Base-by-base conservation (phyloP, 1,284 basidiomycete species). In the Melampsora americana region DNA sequence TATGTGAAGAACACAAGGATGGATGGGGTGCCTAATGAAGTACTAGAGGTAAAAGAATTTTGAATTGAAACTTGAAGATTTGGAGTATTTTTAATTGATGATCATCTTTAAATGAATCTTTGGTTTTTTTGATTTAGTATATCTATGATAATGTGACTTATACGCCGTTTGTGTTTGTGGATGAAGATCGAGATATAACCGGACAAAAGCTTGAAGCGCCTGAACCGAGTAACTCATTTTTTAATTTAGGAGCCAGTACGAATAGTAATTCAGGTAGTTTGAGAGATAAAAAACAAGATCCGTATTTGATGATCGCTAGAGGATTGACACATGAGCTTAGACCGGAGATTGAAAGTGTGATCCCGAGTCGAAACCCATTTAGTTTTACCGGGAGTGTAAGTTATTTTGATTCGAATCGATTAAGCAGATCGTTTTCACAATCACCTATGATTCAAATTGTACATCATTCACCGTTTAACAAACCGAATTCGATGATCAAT, bases 101-200 rank as follows among this genome's bases (percentile, higher is more conserved):
- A n/a, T n/a, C n/a, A n/a, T n/a, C n/a, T 18, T 28, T 5, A 18
- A 4, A 28, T 28, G 3, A 62, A 62, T 35, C 60, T 35, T 18
- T 26, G 5, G 2, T 28, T 28, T 35, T 62, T 5, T 30, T 26
- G 5, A 28, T 44, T 9, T 79, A 95, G 92, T 95, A 91, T 79
- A 93, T 95, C 81, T 99, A 91, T 82, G 95, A 99, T 84, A 98
- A 99, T 81, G 93, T 95, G 73, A 90, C 93, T 28, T 94, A 91
- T 84, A 92, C 90, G 62, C 95, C 90, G 0, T 99, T 99, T 84
- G 92, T 97, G 77, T 97, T 95, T 81, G 90, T 97, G 77, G 95
- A 97, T 81, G 94, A 95, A 5, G 39, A 66, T 2, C 44, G 53
- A 30, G 65, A 66, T 18, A 59, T 74, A 28, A n/a, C 64, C 0